Evolutionary conservation across 768 basidiomycete species (phyloP), one percentile per base, ranked within the genome.

Genomic region (Boletus sp.): DNA sequence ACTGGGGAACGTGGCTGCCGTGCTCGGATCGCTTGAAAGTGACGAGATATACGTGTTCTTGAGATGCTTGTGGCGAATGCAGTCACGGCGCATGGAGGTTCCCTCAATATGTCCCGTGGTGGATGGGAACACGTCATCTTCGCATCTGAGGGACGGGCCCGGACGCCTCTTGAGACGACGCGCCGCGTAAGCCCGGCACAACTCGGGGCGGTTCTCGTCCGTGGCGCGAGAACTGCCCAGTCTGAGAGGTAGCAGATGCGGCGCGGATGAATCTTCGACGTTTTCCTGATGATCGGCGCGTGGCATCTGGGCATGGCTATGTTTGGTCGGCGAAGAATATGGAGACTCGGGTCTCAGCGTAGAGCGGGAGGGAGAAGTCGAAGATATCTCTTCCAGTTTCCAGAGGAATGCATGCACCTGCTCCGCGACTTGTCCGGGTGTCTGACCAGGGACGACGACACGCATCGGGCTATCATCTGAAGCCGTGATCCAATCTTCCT

Each of bases 401-500:
- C 35, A 27, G 4, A 72, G 39, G 46, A 70, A 53, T 15, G 46
- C 47, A 37, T 57, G 60, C 10, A 72, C 62, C 25, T 59, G 51
- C 29, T 46, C 23, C 5, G 60, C 59, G 21, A 71, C 60, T 40
- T 67, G 43, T 56, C 56, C 64, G 6, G 51, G 17, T 4, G 63
- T 62, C 59, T 72, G 72, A 11, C 74, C 71, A 35, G 77, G 75
- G 3, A 74, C 72, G 17, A 77, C 59, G 33, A 75, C 59, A 7
- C 76, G 68, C 19, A 64, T 60, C 33, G 76, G 74, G 5, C 39
- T 45, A 19, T 64, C 63, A 9, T 74, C 68, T 50, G 78, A 62
- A 8, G 65, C 66, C 9, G 63, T 64, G 2, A 69, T 67, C 75
- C 76, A 77, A 32, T 64, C 64, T 11, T 64, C 65, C 45, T 67